These are phyloP conservation scores for Alternaria infectoria DNA, from an alignment of 2,329 filamentous ascomycete species.

Conservation along the genomic window DNA sequence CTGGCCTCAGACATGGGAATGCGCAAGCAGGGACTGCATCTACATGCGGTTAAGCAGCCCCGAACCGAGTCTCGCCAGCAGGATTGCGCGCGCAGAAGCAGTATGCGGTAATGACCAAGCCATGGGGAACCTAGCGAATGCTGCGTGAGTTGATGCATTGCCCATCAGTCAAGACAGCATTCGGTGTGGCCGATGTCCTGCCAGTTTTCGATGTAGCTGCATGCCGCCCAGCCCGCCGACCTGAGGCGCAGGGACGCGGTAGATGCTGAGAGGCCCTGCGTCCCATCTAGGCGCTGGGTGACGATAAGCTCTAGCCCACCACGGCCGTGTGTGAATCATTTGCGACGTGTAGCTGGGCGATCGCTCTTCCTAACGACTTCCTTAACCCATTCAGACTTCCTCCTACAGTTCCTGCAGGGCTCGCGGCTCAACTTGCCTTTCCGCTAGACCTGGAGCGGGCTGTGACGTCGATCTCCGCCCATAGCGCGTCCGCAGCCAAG, in stretches of 20 bases:
- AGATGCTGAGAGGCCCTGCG: background rate
- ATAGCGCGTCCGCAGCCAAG: constrained; percentile 5
- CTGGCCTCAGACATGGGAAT: background rate
- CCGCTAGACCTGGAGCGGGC: constrained; percentile 1
- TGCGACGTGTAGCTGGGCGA: background rate
- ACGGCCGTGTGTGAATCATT: background rate
- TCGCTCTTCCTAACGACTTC: background rate
- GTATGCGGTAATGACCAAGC: constrained; percentile 13
- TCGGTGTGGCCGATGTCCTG: background rate
- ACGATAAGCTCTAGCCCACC: background rate
- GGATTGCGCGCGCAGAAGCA: constrained; percentile 7
- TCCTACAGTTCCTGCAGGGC: background rate
- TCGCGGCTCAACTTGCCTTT: constrained; percentile 2
- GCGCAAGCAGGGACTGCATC: constrained; percentile 8
- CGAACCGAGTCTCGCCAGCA: constrained; percentile 20
- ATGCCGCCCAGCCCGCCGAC: background rate
- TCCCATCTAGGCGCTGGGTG: background rate
- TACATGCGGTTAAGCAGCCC: constrained; percentile 20
- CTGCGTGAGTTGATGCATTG: background rate
- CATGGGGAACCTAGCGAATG: background rate
- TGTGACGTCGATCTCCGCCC: constrained; percentile 18
- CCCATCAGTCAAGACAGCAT: background rate
- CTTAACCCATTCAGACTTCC: background rate
- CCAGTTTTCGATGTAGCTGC: background rate
- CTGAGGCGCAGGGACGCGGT: background rate